Evolutionary conservation across 371 early-diverging fungal genomes (phyloP), one percentile per base, ranked within the genome.

Genomic region (Batrachochytrium dendrobatidis): DNA sequence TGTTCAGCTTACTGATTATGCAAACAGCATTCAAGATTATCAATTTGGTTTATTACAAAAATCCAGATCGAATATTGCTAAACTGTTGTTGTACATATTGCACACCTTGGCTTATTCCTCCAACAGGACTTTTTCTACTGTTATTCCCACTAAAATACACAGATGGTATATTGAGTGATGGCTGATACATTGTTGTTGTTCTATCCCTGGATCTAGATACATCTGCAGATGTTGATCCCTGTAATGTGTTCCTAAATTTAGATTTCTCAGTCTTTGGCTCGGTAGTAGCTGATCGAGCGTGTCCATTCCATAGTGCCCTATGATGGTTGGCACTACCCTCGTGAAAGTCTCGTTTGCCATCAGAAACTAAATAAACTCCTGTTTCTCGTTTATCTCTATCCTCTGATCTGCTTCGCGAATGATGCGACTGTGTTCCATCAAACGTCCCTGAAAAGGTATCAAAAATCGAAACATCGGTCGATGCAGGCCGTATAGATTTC

Each of bases 11-110:
- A 39, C 39, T 20, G 39, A 15, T 39, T 39, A 20, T 15, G 15
- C 15, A 20, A 39, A 39, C 39, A 39, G 39, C 15, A 15, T 15
- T 39, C 39, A 20, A 20, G 15, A 20, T 20, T 15, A 39, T 15
- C 39, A 39, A 15, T 15, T 30, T 24, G 22, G 28, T 48, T 48
- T 18, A 48, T 48, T 48, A 48, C 24, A 48, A 48, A 29, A 8
- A 48, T 12, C 29, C 25, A 12, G 49, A 25, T 7, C 49, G 49
- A 22, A 48, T 29, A 48, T 48, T 48, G 49, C 49, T 29, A 48
- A 48, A 48, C 49, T 48, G 49, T 24, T 6, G 12, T 24, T 48
- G 49, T 24, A 48, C 49, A 48, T 48, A 48, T n/a, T n/a, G n/a
- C n/a, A n/a, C n/a, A n/a, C n/a, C n/a, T n/a, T n/a, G n/a, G 12